Evolutionary conservation across 1,139 yeast genomes (phyloP).

Genomic region (Suhomyces coccinellae): DNA sequence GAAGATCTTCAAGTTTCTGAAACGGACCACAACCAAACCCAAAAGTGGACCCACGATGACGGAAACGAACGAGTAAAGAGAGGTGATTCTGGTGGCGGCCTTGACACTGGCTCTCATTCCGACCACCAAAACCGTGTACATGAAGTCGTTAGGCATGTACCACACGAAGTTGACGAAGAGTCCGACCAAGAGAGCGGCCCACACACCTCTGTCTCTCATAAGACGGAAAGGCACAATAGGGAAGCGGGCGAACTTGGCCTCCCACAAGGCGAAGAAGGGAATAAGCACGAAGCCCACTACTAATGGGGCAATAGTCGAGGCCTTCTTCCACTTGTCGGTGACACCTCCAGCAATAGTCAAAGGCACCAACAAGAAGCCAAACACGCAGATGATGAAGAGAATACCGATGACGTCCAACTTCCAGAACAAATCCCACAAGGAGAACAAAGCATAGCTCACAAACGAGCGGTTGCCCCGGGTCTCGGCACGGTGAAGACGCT

Average conservation of each 20-base stretch:
- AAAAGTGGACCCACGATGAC: constrained; percentile 61
- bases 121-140: constrained; percentile 64
- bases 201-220: constrained; percentile 63
- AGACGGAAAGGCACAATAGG: constrained; percentile 63
- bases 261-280: constrained; percentile 59
- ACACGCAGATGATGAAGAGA: constrained; percentile 46
- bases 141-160: constrained; percentile 68
- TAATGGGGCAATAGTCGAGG: constrained; percentile 57
- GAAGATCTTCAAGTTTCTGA: constrained; percentile 58
- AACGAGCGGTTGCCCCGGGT: constrained; percentile 1
- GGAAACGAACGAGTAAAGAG: constrained; percentile 64
- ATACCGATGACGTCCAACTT: constrained; percentile 58
- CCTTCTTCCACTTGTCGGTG: constrained; percentile 51
- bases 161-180: constrained; percentile 57
- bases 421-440: constrained; percentile 37
- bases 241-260: constrained; percentile 43
- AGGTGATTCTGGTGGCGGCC: constrained; percentile 67
- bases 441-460: neutral
- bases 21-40: constrained; percentile 53
- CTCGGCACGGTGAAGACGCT: constrained; percentile 5
- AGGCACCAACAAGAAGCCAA: constrained; percentile 60
- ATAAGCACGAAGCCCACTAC: constrained; percentile 60
- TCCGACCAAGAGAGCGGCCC: constrained; percentile 53
- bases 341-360: constrained; percentile 60
- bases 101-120: constrained; percentile 57